phyloP scores from a whole-genome alignment of 345 rosid species.

The Eucalyptus tenuipes region DNA sequence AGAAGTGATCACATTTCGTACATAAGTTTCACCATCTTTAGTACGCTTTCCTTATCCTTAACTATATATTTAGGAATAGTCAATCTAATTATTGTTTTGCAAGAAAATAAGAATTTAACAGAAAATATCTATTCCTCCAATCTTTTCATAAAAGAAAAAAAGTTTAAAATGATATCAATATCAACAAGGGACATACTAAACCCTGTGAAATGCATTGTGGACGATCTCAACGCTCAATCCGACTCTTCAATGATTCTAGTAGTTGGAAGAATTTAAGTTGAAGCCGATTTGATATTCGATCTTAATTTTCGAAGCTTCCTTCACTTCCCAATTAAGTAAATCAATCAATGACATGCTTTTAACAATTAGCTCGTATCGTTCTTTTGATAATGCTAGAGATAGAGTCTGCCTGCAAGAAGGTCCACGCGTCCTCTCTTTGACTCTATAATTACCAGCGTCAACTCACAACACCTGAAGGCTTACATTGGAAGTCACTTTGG shows the following conservation, averaged over 20 bases:
- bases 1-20: not conserved
- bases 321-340: not conserved
- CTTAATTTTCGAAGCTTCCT: not conserved
- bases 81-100: not conserved
- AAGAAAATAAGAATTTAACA: not conserved
- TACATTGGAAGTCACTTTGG: not conserved
- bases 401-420: not conserved
- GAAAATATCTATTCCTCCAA: not conserved
- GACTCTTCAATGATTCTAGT: not conserved
- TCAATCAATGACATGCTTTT: not conserved
- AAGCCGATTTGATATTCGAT: not conserved
- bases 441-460: not conserved
- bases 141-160: not conserved
- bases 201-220: not conserved
- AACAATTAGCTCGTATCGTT: not conserved
- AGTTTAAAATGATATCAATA: too few species aligned
- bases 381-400: not conserved
- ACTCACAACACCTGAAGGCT: not conserved
- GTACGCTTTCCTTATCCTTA: not conserved
- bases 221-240: not conserved
- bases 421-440: not conserved
- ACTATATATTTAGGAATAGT: not conserved
- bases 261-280: not conserved
- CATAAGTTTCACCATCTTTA: not conserved
- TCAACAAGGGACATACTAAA: not conserved